Evolutionary conservation across 1,284 basidiomycete species (phyloP).

Genomic region (Pyrrhoderma lamaoense): DNA sequence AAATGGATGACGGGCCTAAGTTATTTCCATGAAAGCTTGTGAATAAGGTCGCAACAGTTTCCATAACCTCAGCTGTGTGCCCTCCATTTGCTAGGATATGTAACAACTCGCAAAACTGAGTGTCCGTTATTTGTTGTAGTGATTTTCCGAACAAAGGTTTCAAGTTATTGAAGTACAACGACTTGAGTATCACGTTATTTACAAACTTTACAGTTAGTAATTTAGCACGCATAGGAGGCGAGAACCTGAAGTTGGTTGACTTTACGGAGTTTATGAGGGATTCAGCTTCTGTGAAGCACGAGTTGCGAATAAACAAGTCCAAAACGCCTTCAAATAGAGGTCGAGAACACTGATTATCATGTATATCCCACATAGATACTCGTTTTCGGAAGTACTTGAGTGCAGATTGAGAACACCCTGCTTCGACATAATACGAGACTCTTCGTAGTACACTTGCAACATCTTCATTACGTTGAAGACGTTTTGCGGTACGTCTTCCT

Average conservation of each 20-base stretch:
- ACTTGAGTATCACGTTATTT: background rate
- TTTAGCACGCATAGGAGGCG: conserved; percentile 2
- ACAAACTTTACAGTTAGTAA: conserved; percentile 1
- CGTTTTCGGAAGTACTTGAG: conserved; percentile 1
- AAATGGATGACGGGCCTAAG: conserved; percentile 4
- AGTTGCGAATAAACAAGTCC: conserved; percentile 5
- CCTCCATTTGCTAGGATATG: background rate
- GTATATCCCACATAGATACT: background rate
- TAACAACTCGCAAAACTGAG: conserved; percentile 5
- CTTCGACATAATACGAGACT: conserved; percentile 1
- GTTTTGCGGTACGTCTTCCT: too few species aligned
- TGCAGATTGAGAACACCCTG: background rate
- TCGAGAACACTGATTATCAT: background rate
- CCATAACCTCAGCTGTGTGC: background rate
- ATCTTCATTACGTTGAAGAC: too few species aligned
- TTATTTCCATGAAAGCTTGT: background rate
- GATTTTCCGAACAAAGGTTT: background rate
- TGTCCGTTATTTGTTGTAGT: background rate
- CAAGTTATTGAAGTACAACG: conserved; percentile 4
- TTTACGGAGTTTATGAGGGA: background rate
- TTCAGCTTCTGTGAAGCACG: conserved; percentile 6
- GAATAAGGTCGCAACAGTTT: background rate
- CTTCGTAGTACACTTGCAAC: background rate
- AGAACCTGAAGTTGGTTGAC: background rate
- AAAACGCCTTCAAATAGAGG: conserved; percentile 5